Evolutionary conservation across 306 rosid genomes (phyloP).

Genomic region (Vachellia collinsii): DNA sequence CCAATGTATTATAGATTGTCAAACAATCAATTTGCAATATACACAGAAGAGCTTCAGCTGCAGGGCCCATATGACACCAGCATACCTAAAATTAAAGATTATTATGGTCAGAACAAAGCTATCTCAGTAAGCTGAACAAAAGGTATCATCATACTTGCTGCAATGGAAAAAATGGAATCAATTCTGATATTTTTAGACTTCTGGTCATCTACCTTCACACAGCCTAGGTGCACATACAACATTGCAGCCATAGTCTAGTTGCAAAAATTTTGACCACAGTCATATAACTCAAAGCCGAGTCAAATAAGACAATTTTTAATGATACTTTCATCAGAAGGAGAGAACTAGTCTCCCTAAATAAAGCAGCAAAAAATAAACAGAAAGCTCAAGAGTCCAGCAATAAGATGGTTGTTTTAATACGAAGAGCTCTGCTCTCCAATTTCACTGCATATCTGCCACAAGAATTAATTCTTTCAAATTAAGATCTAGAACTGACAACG

Average conservation of each 20-base stretch:
- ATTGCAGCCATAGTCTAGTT: slow-evolving; percentile 27
- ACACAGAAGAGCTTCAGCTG: slow-evolving; percentile 84
- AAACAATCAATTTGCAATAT: slow-evolving; percentile 73
- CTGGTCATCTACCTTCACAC: slow-evolving; percentile 26
- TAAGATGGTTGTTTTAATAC: background rate
- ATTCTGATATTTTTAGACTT: slow-evolving; percentile 19
- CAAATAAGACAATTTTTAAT: too few relatives aligned
- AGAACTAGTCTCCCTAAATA: background rate
- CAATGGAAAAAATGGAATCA: slow-evolving; percentile 1
- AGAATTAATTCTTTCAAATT: slow-evolving; percentile 7
- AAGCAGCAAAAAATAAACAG: slow-evolving; percentile 12
- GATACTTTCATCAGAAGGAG: too few relatives aligned
- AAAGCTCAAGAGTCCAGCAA: slow-evolving; percentile 6
- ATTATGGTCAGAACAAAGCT: slow-evolving; percentile 24
- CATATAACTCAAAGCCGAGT: too few relatives aligned
- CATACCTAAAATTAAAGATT: slow-evolving; percentile 61
- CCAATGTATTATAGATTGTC: slow-evolving; percentile 83
- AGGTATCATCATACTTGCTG: slow-evolving; percentile 20
- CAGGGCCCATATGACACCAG: slow-evolving; percentile 84
- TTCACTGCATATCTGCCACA: background rate
- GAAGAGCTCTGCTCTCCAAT: background rate
- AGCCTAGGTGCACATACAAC: slow-evolving; percentile 15
- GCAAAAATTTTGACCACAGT: slow-evolving; percentile 20
- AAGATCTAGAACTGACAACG: slow-evolving; percentile 4
- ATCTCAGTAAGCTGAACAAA: slow-evolving; percentile 29